Base-by-base conservation (phyloP, 805 yeast genomes). In the Metschnikowia picachoensis region DNA sequence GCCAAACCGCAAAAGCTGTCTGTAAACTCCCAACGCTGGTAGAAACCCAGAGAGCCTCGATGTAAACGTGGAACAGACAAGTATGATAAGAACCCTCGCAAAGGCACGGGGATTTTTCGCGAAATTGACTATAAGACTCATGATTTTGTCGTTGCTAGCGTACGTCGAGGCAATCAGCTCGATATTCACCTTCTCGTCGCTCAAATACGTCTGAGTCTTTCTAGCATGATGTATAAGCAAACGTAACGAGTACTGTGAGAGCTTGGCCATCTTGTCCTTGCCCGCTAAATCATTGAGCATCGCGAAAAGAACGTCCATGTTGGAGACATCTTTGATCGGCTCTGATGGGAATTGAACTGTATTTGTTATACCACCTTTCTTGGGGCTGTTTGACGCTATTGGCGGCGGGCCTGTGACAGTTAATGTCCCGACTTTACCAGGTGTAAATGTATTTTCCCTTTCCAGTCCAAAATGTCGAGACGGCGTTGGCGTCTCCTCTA, bases 1-100 rank as follows among this genome's bases (percentile, higher is more conserved):
- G 35, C 91, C 92, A 49, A 83, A 83, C 54, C 92, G 73, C 53
- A 85, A 64, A 44, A 82, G 73, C 58, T 83, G 88, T 62, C 94
- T 76, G 61, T 82, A 85, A 10, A 76, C 64, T 42, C 75, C 77
- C 43, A 78, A 68, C 48, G 75, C 78, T 32, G 60, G 63, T 10
- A 74, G 77, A 48, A 71, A 64, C n/a, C 73, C 82, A 25, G 62
- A 59, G 17, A 71, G 67, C 55, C 70, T 70, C 28, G 63, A 56
- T 37, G 68, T 62, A 46, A 76, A 70, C n/a, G 68, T 59, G 3
- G 72, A 67, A 41, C 74, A 64, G 7, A 70, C 50, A 8, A 75
- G 56, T 3, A 73, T 65, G 15, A 60, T 52, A 13, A 71, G 54
- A 2, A 68, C 60, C 30, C 62, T 60, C 20, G 70, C 57, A 50